Percentiles rank a stretch among this genome's conserved stretches.
Evolutionary conservation across 495 filamentous ascomycete species (phyloP).

Genomic region (Parathielavia appendiculata): DNA sequence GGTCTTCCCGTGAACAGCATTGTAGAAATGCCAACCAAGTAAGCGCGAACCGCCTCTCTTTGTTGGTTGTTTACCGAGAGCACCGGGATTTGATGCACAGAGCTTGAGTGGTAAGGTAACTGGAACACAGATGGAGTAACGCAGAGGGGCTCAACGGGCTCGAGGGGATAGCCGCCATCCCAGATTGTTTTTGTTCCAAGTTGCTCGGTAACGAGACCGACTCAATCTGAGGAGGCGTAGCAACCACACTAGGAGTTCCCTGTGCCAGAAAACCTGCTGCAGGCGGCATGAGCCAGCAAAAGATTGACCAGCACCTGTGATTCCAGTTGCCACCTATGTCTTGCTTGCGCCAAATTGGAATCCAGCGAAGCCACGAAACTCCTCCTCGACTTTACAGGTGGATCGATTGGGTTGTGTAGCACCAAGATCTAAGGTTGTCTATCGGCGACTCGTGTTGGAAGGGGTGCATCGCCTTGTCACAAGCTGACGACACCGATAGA

Average conservation of each 20-base stretch:
- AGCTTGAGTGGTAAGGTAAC: too few species aligned
- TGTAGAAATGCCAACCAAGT: too few species aligned
- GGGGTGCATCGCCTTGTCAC: not conserved
- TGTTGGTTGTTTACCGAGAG: not conserved
- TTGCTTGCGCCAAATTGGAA: not conserved
- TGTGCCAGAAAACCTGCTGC: not conserved
- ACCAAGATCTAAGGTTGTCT: not conserved
- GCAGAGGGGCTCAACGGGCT: too few species aligned
- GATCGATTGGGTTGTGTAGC: slow-evolving; percentile 8
- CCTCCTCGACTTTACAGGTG: not conserved
- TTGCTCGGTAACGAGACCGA: slow-evolving; percentile 9
- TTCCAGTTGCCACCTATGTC: slow-evolving; percentile 2
- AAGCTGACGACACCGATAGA: slow-evolving; percentile 5
- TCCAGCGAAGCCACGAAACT: slow-evolving; percentile 1
- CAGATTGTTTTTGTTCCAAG: not conserved
- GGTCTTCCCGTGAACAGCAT: too few species aligned
- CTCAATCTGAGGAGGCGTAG: slow-evolving; percentile 11
- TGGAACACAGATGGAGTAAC: too few species aligned
- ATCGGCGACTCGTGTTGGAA: slow-evolving; percentile 7
- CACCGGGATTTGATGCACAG: not conserved
- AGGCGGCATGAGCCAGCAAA: not conserved
- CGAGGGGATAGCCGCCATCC: too few species aligned
- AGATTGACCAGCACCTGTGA: slow-evolving; percentile 4
- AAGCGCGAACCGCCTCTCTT: not conserved
- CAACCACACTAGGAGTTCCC: not conserved